Evolutionary conservation across 23 red algal species (phyloP).

Genomic region (Gracilaria domingensis): DNA sequence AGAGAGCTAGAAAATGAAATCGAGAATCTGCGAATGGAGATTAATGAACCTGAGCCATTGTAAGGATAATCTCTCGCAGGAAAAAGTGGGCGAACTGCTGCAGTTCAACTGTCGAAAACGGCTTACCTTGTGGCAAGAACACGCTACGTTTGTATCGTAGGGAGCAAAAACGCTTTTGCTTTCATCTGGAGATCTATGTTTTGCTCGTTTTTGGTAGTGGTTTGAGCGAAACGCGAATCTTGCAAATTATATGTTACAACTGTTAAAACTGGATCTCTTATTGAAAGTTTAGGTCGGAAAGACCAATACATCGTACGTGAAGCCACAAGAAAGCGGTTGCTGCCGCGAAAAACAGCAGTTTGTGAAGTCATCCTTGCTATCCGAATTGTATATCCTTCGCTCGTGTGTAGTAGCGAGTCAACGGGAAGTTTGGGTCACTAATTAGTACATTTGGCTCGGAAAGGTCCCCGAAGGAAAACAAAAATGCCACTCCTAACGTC

Average conservation of each 20-base stretch:
- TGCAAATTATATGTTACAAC: background rate
- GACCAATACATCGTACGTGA: background rate
- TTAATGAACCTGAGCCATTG: slow-evolving; percentile 38
- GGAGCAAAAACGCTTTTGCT: background rate
- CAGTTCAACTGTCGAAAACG: background rate
- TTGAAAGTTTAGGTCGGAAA: background rate
- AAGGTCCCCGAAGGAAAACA: slow-evolving; percentile 7
- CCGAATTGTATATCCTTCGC: background rate
- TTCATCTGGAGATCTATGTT: background rate
- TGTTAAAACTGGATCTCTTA: background rate
- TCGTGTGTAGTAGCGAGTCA: background rate
- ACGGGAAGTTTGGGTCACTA: background rate
- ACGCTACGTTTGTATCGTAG: background rate
- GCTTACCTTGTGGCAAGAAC: background rate
- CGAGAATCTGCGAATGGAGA: slow-evolving; percentile 63
- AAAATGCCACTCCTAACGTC: background rate
- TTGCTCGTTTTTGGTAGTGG: background rate
- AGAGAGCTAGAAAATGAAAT: slow-evolving; percentile 56
- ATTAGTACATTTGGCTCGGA: slow-evolving; percentile 1
- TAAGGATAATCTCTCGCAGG: background rate
- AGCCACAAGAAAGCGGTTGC: background rate
- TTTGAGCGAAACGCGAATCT: background rate
- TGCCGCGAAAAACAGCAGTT: slow-evolving; percentile 1
- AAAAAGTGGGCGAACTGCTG: background rate
- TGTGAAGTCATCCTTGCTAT: background rate